These are phyloP conservation scores for Cladophialophora yegresii DNA, from an alignment of 2,329 filamentous ascomycete species.

Conservation along the genomic window DNA sequence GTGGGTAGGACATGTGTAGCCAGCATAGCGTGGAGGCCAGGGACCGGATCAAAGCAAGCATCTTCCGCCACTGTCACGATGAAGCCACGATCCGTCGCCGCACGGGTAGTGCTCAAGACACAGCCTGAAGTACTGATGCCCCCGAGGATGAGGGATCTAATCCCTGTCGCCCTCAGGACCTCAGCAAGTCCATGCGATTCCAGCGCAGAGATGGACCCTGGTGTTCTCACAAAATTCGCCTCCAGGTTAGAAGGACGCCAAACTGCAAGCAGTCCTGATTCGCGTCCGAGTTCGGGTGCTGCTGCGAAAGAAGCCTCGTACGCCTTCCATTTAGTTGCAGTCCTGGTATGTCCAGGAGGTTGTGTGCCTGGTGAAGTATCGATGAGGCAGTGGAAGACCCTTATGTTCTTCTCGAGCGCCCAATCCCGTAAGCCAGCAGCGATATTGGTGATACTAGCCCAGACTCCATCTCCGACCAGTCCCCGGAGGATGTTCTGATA, in stretches of 20 bases:
- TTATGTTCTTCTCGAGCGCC: conserved; percentile 39
- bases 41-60: conserved; percentile 36
- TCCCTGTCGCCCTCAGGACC: conserved; percentile 29
- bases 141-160: conserved; percentile 27
- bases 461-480: conserved; percentile 24
- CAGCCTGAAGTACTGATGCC: conserved; percentile 34
- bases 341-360: conserved; percentile 37
- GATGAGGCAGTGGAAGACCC: conserved; percentile 39
- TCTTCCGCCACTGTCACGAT: conserved; percentile 39
- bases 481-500: conserved; percentile 38
- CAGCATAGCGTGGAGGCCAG: conserved; percentile 33
- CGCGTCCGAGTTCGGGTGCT: conserved; percentile 23
- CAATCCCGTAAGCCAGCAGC: conserved; percentile 37
- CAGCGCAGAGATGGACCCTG: conserved; percentile 38
- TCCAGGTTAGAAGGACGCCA: conserved; percentile 24
- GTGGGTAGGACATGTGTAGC: conserved; percentile 18
- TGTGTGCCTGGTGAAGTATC: conserved; percentile 29
- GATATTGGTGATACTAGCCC: conserved; percentile 27
- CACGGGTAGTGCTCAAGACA: conserved; percentile 38
- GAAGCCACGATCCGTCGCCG: conserved; percentile 37
- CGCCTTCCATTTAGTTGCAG: conserved; percentile 19
- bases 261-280: conserved; percentile 31
- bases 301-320: conserved; percentile 25
- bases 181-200: conserved; percentile 38
- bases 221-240: conserved; percentile 33